Conservation (phyloP, 441 rosid species). For the Gossypium davidsonii region DNA sequence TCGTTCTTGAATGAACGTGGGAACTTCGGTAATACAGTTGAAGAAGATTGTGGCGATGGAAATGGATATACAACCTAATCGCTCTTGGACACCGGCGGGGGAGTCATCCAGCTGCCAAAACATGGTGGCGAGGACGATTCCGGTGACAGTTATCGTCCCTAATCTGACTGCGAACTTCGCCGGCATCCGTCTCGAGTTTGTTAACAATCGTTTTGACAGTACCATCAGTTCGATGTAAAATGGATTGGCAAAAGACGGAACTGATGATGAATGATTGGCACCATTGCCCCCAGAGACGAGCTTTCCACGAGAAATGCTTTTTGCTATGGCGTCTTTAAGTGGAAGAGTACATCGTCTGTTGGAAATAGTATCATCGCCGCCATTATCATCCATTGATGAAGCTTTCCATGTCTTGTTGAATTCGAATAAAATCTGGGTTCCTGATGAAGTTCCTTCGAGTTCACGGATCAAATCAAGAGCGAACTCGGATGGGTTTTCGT, state of each 20-base stretch:
- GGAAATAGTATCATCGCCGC: background rate
- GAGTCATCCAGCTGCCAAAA: slow-evolving; percentile 67
- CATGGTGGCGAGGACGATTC: slow-evolving; percentile 60
- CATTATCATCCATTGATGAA: slow-evolving; percentile 15
- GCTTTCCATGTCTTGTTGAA: slow-evolving; percentile 52
- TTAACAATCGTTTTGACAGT: slow-evolving; percentile 54
- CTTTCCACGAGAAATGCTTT: slow-evolving; percentile 59
- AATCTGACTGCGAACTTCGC: slow-evolving; percentile 62
- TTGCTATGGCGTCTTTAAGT: slow-evolving; percentile 46
- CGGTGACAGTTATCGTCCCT: slow-evolving; percentile 79
- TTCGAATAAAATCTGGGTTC: slow-evolving; percentile 46
- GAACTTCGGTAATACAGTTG: slow-evolving; percentile 83
- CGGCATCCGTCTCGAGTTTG: slow-evolving; percentile 68
- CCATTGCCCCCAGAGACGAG: slow-evolving; percentile 38
- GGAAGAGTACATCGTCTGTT: slow-evolving; percentile 22
- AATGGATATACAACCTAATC: slow-evolving; percentile 75
- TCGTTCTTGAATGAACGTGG: slow-evolving; percentile 74
- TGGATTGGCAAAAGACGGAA: slow-evolving; percentile 68
- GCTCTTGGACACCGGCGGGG: slow-evolving; percentile 74
- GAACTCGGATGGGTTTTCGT: slow-evolving; percentile 56
- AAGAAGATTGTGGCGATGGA: slow-evolving; percentile 84
- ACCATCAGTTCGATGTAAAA: slow-evolving; percentile 70
- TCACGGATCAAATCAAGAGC: slow-evolving; percentile 63
- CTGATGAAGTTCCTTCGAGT: slow-evolving; percentile 50
- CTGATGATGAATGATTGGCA: slow-evolving; percentile 31